Evolutionary conservation across 805 yeast species (phyloP).

Genomic region (Wickerhamomyces alni): DNA sequence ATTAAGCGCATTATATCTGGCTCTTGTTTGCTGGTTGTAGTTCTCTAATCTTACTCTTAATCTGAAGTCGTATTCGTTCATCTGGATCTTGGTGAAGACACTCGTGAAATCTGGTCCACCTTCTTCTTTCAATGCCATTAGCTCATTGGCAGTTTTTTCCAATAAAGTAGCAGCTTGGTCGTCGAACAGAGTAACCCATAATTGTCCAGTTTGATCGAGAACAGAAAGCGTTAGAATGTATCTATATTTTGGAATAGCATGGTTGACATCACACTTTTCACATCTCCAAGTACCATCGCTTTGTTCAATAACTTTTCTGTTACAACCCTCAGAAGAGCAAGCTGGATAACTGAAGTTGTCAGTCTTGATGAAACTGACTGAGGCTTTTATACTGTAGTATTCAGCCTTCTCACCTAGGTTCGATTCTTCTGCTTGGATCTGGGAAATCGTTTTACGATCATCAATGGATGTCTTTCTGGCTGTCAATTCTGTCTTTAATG

Average conservation of each 20-base stretch:
- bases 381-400: conserved; percentile 69
- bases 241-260: conserved; percentile 67
- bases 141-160: conserved; percentile 55
- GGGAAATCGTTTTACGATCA: conserved; percentile 59
- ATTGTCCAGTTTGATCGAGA: conserved; percentile 75
- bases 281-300: conserved; percentile 83
- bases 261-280: conserved; percentile 78
- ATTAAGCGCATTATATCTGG: conserved; percentile 64
- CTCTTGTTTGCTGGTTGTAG: conserved; percentile 71
- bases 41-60: conserved; percentile 78
- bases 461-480: conserved; percentile 36
- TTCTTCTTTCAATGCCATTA: conserved; percentile 41
- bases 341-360: conserved; percentile 89
- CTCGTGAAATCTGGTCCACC: conserved; percentile 41
- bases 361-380: conserved; percentile 61
- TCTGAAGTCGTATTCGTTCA: conserved; percentile 70
- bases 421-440: conserved; percentile 59
- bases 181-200: conserved; percentile 86
- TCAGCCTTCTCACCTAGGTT: conserved; percentile 79
- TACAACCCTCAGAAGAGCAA: conserved; percentile 71
- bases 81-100: conserved; percentile 43
- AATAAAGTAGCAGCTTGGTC: conserved; percentile 70
- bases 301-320: conserved; percentile 74
- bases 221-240: conserved; percentile 72
- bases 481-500: conserved; percentile 50